Percentiles rank a stretch among this genome's conserved stretches.
These are phyloP conservation scores for Paraurostyla sp. DNA, from an alignment of 73 alveolate species.

Conservation along the genomic window DNA sequence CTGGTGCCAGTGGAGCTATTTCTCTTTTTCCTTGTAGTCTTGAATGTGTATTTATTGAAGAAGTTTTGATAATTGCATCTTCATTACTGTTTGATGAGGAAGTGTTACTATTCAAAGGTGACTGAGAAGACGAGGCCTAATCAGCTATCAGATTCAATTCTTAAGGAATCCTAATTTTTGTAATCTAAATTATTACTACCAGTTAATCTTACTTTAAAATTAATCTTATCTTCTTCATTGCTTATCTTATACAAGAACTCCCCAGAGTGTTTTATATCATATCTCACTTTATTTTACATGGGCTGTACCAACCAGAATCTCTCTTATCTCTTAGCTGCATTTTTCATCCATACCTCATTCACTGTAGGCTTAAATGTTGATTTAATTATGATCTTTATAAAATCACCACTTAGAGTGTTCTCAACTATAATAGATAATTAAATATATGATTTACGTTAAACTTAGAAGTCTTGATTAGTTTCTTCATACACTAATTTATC, in stretches of 20 bases:
- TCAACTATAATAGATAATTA: not conserved
- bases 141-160: not conserved
- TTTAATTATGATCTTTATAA: not conserved
- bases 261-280: slow-evolving; percentile 60
- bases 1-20: not conserved
- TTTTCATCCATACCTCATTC: slow-evolving; percentile 71
- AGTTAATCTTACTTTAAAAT: slow-evolving; percentile 37
- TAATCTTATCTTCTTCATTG: slow-evolving; percentile 67
- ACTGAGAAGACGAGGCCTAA: too few species aligned
- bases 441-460: not conserved
- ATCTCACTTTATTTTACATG: slow-evolving; percentile 49
- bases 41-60: not conserved
- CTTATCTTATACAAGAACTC: slow-evolving; percentile 61
- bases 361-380: slow-evolving; percentile 18
- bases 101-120: too few species aligned
- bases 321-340: slow-evolving; percentile 18
- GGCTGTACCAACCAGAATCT: slow-evolving; percentile 53
- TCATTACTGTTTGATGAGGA: not conserved
- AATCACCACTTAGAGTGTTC: slow-evolving; percentile 66
- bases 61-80: not conserved
- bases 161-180: slow-evolving; percentile 25
- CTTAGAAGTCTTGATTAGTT: slow-evolving; percentile 37
- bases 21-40: slow-evolving; percentile 28
- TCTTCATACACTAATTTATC: slow-evolving; percentile 63
- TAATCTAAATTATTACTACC: not conserved